Base-by-base conservation (phyloP, 108 stramenopile genomes). In the Parietichytrium sp. region DNA sequence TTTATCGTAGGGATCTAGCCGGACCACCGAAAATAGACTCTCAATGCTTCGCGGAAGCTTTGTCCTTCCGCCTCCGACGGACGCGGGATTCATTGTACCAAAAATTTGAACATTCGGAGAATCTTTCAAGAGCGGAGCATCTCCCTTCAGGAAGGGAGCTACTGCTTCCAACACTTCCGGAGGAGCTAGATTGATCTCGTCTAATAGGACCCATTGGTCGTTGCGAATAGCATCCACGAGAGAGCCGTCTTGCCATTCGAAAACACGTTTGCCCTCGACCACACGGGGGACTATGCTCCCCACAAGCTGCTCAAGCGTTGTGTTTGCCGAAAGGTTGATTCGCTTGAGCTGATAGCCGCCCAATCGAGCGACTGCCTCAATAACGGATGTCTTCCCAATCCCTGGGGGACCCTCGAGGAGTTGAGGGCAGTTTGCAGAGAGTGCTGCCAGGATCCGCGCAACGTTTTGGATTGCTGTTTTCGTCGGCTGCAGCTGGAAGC, bases 121-220 rank as follows among this genome's bases (percentile, higher is more conserved):
- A 0, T 20, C 8, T n/a, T n/a, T n/a, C n/a, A n/a, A n/a, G 3
- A 1, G 45, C 10, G 38, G 36, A 4, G 10, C 61, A 1, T 42
- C 38, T 33, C 15, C 78, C 26, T 13, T 6, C 3, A 78, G 20
- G 23, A 78, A n/a, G 3, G 38, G 78, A 45, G 78, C 78, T 3
- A 78, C 23, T 0, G 38, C 45, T 45, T 78, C 78, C 4, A 78
- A 48, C 2, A 27, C 29, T 20, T 81, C 80, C 8, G 80, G 80
- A 10, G 80, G 53, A 12, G 80, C 80, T 4, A 81, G 80, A 3
- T 81, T 81, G 2, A 81, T n/a, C 80, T 81, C 80, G 29, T 81
- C 80, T 7, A 81, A 31, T 4, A 81, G 53, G 25, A 81, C 42
- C 80, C 80, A 81, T 10, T 53, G 0, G 18, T 27, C 3, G 42